Base-by-base conservation (phyloP, 2,329 filamentous ascomycete genomes). In the Colletotrichum plurivorum region DNA sequence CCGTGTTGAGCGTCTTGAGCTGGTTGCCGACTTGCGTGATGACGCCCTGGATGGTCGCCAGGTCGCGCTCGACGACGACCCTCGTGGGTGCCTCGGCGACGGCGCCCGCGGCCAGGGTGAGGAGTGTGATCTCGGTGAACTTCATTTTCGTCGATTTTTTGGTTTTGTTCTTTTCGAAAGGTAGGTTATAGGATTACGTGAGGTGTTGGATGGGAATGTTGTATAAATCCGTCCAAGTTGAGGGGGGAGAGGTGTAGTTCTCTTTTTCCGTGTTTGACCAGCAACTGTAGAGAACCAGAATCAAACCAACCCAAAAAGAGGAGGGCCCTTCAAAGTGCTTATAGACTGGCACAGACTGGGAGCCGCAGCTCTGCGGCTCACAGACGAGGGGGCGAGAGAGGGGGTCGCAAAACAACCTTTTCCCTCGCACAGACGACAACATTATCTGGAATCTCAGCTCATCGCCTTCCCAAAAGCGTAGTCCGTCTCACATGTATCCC, bases 1-100 rank as follows among this genome's bases (percentile, higher is more conserved):
- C 75, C 9, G 51, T 72, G 70, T 72, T 71, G 12, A 77, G 61
- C 18, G 27, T n/a, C 8, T 72, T 71, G 56, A 77, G 72, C 60
- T 57, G 58, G 25, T 61, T 69, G 48, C 61, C 62, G 18, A 74
- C 72, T 15, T 62, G 52, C n/a, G 43, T 45, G 16, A 73, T 64
- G 52, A 74, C 71, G 46, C 54, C 55, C 15, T 62, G 59, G 52
- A 73, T 68, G 43, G 66, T 65, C 43, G 68, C 57, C 41, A 71
- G 54, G 58, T 73, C 71, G 46, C 71, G 70, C 45, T 62, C 67
- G 39, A 51, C 64, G 48, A 71, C 48, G 49, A 59, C 66, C 49
- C 25, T 53, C 22, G 66, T 69, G 54, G 67, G 55, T n/a, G 31
- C 20, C 58, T 73, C 70, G 62, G 71, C 65, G 46, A 70, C 46